Percentiles rank a stretch among this genome's conserved stretches.
Conservation (phyloP, 2,329 filamentous ascomycete species). For the Claviceps arundinis region DNA sequence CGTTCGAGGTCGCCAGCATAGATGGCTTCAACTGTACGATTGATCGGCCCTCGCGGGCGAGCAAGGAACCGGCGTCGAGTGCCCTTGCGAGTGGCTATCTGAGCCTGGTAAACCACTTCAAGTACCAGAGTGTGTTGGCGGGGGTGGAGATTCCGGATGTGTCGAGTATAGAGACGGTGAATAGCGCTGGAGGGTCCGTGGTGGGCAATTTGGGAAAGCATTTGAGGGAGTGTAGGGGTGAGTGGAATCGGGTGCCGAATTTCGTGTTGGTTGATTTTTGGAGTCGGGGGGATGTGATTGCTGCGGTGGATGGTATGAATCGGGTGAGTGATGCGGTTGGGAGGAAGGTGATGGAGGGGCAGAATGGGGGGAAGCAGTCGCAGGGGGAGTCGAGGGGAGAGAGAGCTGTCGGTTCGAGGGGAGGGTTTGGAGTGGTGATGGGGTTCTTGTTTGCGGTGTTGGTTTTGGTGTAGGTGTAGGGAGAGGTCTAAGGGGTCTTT, state of each 20-base stretch:
- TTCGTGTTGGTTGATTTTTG: constrained; percentile 75
- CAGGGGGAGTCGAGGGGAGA: constrained; percentile 8
- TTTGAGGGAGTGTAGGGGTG: constrained; percentile 36
- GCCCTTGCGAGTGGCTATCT: constrained; percentile 48
- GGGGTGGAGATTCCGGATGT: constrained; percentile 48
- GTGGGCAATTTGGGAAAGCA: constrained; percentile 42
- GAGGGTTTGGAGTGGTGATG: constrained; percentile 26
- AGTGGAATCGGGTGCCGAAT: constrained; percentile 52
- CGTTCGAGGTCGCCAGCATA: constrained; percentile 48
- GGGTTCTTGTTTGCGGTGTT: constrained; percentile 29
- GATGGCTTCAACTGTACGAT: constrained; percentile 60
- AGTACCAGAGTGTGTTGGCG: constrained; percentile 42
- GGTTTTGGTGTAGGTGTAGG: constrained; percentile 16
- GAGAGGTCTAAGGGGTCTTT: background rate
- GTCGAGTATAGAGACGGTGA: constrained; percentile 49
- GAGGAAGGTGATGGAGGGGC: background rate
- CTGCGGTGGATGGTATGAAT: constrained; percentile 57
- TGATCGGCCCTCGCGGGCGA: constrained; percentile 45
- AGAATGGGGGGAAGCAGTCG: background rate
- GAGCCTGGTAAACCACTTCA: constrained; percentile 71
- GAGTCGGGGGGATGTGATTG: constrained; percentile 56
- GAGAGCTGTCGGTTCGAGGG: constrained; percentile 6
- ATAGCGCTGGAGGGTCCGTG: constrained; percentile 41
- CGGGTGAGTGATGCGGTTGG: constrained; percentile 28
- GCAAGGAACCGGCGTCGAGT: constrained; percentile 24